These are phyloP conservation scores for Mucor mucedo DNA, from an alignment of 371 early-diverging fungal species.

Conservation along the genomic window DNA sequence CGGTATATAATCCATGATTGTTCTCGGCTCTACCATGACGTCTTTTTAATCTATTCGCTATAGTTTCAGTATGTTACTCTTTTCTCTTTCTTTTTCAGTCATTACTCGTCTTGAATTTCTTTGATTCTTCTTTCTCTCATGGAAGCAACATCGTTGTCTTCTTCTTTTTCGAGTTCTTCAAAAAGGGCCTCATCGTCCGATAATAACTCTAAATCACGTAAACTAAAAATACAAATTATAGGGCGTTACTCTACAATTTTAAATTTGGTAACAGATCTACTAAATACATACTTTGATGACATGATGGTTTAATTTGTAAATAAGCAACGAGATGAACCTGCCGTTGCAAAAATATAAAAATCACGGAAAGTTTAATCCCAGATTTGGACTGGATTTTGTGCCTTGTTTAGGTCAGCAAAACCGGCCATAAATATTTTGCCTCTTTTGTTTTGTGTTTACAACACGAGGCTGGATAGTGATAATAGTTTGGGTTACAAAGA, in stretches of 20 bases:
- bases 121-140: constrained; percentile 69
- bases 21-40: constrained; percentile 68
- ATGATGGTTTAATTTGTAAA: background rate
- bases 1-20: constrained; percentile 82
- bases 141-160: constrained; percentile 54
- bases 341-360: too few species aligned
- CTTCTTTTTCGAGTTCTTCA: constrained; percentile 68
- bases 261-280: background rate
- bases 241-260: background rate
- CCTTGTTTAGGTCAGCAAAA: too few species aligned
- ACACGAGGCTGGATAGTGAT: too few species aligned
- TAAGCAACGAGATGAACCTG: too few species aligned
- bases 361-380: too few species aligned
- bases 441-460: too few species aligned
- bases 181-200: constrained; percentile 70
- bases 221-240: background rate
- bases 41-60: constrained; percentile 52
- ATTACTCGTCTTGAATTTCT: constrained; percentile 68
- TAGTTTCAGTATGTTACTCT: background rate
- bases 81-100: background rate
- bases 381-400: too few species aligned
- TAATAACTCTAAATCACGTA: constrained; percentile 27
- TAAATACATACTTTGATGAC: constrained; percentile 1
- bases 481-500: too few species aligned
- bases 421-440: too few species aligned